Percentiles rank a stretch among this genome's conserved stretches.
Conservation (phyloP, 2,329 filamentous ascomycete species). For the Alternaria sp. region DNA sequence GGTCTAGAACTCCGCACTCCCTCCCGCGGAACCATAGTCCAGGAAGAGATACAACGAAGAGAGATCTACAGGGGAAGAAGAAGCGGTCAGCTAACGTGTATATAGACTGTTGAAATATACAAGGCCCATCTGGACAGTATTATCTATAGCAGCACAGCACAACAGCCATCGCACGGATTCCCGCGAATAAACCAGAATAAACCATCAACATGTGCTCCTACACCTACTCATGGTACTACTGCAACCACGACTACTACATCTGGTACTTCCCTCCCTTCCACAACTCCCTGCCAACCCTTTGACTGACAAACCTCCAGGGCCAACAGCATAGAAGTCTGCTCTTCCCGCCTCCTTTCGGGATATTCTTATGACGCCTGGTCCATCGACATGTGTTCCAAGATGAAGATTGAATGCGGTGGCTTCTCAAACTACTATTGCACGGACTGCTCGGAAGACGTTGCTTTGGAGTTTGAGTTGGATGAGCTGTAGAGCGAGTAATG, state of each 20-base stretch:
- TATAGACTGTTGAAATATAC: not conserved
- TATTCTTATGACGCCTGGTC: slow-evolving; percentile 60
- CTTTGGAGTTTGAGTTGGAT: slow-evolving; percentile 54
- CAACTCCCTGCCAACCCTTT: not conserved
- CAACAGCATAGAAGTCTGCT: slow-evolving; percentile 57
- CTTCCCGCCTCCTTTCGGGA: slow-evolving; percentile 54
- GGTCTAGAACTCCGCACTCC: not conserved
- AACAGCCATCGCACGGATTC: not conserved
- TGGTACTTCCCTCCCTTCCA: slow-evolving; percentile 33
- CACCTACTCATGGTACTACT: slow-evolving; percentile 59
- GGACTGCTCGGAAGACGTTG: slow-evolving; percentile 55
- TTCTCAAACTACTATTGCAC: slow-evolving; percentile 56
- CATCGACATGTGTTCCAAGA: slow-evolving; percentile 58
- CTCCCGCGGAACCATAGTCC: not conserved
- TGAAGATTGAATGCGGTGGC: slow-evolving; percentile 52
- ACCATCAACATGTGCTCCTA: slow-evolving; percentile 54
- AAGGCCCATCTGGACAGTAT: not conserved
- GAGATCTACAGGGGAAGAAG: slow-evolving; percentile 6
- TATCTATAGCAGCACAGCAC: not conserved
- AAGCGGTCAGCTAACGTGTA: slow-evolving; percentile 15
- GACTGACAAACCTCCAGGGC: slow-evolving; percentile 27
- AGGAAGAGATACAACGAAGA: not conserved
- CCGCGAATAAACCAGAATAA: not conserved
- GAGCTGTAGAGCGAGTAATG: slow-evolving; percentile 40
- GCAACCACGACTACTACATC: slow-evolving; percentile 60